Evolutionary conservation across 305 asterid species (phyloP).

Genomic region (Ruellia speciosa): DNA sequence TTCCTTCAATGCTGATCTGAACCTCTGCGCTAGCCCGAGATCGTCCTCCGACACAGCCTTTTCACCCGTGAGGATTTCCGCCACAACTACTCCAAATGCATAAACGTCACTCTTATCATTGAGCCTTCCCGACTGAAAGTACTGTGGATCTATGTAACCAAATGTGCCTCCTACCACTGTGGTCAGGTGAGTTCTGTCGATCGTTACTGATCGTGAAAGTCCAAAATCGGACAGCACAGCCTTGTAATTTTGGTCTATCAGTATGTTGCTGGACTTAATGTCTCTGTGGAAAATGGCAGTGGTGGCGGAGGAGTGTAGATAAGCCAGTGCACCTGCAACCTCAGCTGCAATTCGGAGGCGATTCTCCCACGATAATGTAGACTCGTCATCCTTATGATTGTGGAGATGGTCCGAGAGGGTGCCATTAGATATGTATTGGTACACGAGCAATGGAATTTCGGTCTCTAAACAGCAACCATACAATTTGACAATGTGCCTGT

Average conservation of each 20-base stretch:
- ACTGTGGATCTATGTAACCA: slow-evolving; percentile 31
- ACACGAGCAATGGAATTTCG: too few relatives aligned
- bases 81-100: background rate
- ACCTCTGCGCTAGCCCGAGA: background rate
- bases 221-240: too few relatives aligned
- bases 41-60: too few relatives aligned
- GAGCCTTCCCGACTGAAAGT: slow-evolving; percentile 27
- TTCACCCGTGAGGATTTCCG: background rate
- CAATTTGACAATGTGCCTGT: too few relatives aligned
- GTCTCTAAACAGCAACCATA: too few relatives aligned
- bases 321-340: slow-evolving; percentile 30
- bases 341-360: slow-evolving; percentile 29
- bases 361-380: slow-evolving; percentile 18
- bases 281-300: too few relatives aligned
- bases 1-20: background rate
- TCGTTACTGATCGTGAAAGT: too few relatives aligned
- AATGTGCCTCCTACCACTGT: slow-evolving; percentile 32
- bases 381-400: background rate
- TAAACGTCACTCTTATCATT: background rate
- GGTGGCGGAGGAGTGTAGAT: slow-evolving; percentile 28
- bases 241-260: too few relatives aligned
- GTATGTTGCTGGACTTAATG: too few relatives aligned
- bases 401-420: slow-evolving; percentile 25
- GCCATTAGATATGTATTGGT: too few relatives aligned
- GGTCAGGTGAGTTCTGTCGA: too few relatives aligned